Evolutionary conservation across 2,329 filamentous ascomycete genomes (phyloP).

Genomic region (Ceratocystis huliohia): DNA sequence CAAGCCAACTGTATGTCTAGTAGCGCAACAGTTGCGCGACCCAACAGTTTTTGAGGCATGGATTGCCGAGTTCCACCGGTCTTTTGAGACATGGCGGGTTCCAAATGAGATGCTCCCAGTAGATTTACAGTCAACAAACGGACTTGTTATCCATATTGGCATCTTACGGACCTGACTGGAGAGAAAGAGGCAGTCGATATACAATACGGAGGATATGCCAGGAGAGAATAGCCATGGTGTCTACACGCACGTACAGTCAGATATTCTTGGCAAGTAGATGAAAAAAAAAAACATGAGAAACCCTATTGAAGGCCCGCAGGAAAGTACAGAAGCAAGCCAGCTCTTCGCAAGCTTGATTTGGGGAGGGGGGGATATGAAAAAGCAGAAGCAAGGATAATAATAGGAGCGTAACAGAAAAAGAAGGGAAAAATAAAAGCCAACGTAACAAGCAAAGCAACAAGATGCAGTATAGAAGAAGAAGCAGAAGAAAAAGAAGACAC

Average conservation of each 20-base stretch:
- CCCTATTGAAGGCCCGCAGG: background rate
- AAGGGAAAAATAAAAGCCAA: background rate
- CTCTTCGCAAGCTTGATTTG: background rate
- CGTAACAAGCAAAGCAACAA: background rate
- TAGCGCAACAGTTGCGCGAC: slow-evolving; percentile 81
- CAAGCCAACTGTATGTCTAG: slow-evolving; percentile 55
- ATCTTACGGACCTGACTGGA: slow-evolving; percentile 36
- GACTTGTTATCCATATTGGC: slow-evolving; percentile 74
- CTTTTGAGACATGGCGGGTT: slow-evolving; percentile 66
- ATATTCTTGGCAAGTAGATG: background rate
- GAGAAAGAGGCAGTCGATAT: background rate
- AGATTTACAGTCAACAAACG: slow-evolving; percentile 49
- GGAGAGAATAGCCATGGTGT: background rate
- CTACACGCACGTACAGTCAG: background rate
- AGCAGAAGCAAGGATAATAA: too few relatives aligned
- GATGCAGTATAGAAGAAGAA: background rate
- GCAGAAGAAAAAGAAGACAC: background rate
- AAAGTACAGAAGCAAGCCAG: slow-evolving; percentile 1
- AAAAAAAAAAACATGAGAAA: background rate
- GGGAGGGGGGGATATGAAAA: too few relatives aligned
- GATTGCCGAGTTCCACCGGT: slow-evolving; percentile 52
- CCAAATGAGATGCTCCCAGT: slow-evolving; percentile 48
- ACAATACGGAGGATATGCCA: background rate
- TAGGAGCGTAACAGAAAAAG: background rate
- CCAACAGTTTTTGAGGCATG: slow-evolving; percentile 76